Evolutionary conservation across 352 stramenopile species (phyloP).

Genomic region (Phytopythium helicoides): DNA sequence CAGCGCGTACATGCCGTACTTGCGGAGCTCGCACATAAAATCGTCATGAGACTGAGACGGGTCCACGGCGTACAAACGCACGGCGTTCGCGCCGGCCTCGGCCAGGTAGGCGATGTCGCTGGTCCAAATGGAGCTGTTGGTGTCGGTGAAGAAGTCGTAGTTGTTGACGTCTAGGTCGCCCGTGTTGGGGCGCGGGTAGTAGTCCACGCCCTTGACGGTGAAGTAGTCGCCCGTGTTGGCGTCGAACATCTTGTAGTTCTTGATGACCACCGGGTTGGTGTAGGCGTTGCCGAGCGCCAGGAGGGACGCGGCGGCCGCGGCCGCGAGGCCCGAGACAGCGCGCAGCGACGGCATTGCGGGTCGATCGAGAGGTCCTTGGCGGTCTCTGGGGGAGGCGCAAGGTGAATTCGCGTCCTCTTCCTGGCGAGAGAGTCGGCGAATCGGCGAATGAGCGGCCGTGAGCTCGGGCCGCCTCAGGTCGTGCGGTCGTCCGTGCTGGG

Average conservation of each 20-base stretch:
- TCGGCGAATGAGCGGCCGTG: slow-evolving; percentile 2
- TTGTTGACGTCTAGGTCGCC: slow-evolving; percentile 68
- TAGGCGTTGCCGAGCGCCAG: slow-evolving; percentile 17
- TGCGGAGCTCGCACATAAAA: slow-evolving; percentile 83
- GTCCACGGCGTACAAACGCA: slow-evolving; percentile 84
- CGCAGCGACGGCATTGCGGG: slow-evolving; percentile 15
- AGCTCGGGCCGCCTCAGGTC: not conserved
- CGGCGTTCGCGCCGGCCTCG: slow-evolving; percentile 63
- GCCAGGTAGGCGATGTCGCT: slow-evolving; percentile 63
- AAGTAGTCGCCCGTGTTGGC: slow-evolving; percentile 62
- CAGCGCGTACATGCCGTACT: slow-evolving; percentile 78
- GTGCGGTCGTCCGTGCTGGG: not conserved
- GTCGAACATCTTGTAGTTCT: slow-evolving; percentile 71
- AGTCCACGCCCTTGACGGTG: slow-evolving; percentile 61
- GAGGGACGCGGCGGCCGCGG: slow-evolving; percentile 9
- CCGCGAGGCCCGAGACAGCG: slow-evolving; percentile 8
- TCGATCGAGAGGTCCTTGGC: not conserved
- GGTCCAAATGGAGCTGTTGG: slow-evolving; percentile 61
- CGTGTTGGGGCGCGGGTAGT: slow-evolving; percentile 73
- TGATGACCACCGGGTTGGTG: slow-evolving; percentile 51
- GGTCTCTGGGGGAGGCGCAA: slow-evolving; percentile 3
- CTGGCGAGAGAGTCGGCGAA: slow-evolving; percentile 19
- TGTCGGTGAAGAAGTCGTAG: slow-evolving; percentile 84
- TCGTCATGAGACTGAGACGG: slow-evolving; percentile 76
- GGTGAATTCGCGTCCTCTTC: slow-evolving; percentile 4